Conservation (phyloP, 169 alveolate species). For the Cyclospora cayetanensis region DNA sequence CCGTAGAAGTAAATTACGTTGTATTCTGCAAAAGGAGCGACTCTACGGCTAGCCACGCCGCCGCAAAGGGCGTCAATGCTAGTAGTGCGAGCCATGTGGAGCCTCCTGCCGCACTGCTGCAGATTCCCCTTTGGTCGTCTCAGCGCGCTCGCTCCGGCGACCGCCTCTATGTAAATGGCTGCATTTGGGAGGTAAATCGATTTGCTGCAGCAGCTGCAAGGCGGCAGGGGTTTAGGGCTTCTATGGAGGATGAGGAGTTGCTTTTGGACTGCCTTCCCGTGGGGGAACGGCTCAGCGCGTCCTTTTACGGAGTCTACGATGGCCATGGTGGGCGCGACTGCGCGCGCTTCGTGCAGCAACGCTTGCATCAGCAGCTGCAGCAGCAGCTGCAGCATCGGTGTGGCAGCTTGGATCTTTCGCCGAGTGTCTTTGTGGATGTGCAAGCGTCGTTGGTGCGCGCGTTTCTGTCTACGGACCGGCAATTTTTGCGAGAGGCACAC, state of each 20-base stretch:
- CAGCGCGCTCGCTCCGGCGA: not conserved
- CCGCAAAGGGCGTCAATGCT: not conserved
- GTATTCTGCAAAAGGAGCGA: not conserved
- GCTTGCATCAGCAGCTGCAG: constrained; percentile 73
- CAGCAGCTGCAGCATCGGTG: constrained; percentile 4
- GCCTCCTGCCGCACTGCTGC: not conserved
- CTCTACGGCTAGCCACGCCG: too few relatives aligned
- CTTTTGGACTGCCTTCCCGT: constrained; percentile 37
- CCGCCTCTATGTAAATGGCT: not conserved
- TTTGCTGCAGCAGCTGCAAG: constrained; percentile 31
- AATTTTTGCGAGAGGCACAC: not conserved
- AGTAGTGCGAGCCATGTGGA: not conserved
- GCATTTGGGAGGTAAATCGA: not conserved
- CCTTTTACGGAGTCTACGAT: constrained; percentile 82
- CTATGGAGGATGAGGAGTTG: constrained; percentile 73
- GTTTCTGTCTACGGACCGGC: constrained; percentile 57
- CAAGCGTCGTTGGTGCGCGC: not conserved
- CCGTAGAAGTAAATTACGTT: not conserved
- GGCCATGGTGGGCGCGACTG: constrained; percentile 87
- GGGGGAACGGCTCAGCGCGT: constrained; percentile 2
- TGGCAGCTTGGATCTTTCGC: not conserved
- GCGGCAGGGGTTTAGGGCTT: constrained; percentile 46
- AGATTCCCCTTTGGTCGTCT: not conserved
- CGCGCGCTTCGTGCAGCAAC: constrained; percentile 80
- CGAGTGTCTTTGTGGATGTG: not conserved